Base-by-base conservation (phyloP, 2,329 filamentous ascomycete genomes). In the Trichoderma arundinaceum region DNA sequence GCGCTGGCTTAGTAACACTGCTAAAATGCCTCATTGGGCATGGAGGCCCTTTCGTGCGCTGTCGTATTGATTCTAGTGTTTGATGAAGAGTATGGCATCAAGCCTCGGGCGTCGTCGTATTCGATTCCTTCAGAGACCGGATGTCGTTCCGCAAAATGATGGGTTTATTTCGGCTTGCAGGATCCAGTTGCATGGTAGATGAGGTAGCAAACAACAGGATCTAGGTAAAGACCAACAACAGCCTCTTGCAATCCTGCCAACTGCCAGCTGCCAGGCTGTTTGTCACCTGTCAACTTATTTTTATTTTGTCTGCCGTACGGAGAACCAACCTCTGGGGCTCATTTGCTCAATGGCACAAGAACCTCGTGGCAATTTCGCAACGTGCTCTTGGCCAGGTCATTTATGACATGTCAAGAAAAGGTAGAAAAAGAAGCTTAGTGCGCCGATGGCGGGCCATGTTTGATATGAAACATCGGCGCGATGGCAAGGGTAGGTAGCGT, bases 401-500 rank as follows among this genome's bases (percentile, higher is more conserved):
- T 48, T 59, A 28, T 49, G 43, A 59, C 56, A 39, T 48, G 56
- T 59, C 56, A 33, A 33, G 7, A 33, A 10, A 12, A 32, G 39
- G 33, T n/a, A 41, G n/a, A 39, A 51, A 33, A 52, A 61, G 4
- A 33, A 33, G 38, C 41, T 62, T 62, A 62, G 59, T 53, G 59
- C 48, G 48, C 48, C 59, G 59, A 53, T 44, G 59, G 59, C 48
- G 59, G 58, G 58, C 58, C 59, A 43, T 52, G 59, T 35, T 52
- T 41, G 59, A 43, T 53, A 44, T 62, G 59, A 62, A 62, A 62
- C 59, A 53, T 62, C 59, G 59, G 59, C 59, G 59, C 59, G 15
- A 62, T 53, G 48, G 35, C 59, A 43, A 39, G 59, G 48, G 38
- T 53, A n/a, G 13, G 33, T 60, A 60, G 57, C 44, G 44, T 51